Conservation (phyloP, 345 rosid genomes). For the Diplotaxis tenuifolia region DNA sequence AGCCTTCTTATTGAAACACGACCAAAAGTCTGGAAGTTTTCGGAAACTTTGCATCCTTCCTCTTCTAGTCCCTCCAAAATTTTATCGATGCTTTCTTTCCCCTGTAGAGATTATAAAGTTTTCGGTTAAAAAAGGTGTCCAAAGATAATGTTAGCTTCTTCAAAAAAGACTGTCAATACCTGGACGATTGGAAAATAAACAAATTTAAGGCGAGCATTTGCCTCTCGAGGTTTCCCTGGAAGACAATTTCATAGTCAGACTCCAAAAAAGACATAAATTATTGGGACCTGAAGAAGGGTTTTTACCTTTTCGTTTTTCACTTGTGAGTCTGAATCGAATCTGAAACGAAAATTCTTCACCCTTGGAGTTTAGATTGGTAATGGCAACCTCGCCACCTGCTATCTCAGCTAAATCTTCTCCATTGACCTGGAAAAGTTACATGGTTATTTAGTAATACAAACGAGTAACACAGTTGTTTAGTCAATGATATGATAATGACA, state of each 20-base stretch:
- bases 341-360: slow-evolving; percentile 54
- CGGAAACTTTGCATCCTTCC: slow-evolving; percentile 46
- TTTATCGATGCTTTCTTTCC: slow-evolving; percentile 59
- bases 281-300: not conserved
- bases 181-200: slow-evolving; percentile 62
- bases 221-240: slow-evolving; percentile 37
- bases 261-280: not conserved
- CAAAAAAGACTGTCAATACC: slow-evolving; percentile 39
- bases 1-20: slow-evolving; percentile 69
- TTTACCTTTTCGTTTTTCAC: slow-evolving; percentile 29
- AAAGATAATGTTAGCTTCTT: not conserved
- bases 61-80: slow-evolving; percentile 52
- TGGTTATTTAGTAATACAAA: not conserved
- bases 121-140: slow-evolving; percentile 6
- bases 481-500: slow-evolving; percentile 10
- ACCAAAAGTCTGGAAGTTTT: slow-evolving; percentile 48
- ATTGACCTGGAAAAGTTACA: slow-evolving; percentile 52
- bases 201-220: slow-evolving; percentile 70
- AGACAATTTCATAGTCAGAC: slow-evolving; percentile 16
- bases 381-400: slow-evolving; percentile 60
- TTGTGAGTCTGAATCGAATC: slow-evolving; percentile 40
- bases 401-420: slow-evolving; percentile 62
- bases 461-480: not conserved
- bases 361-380: slow-evolving; percentile 61
- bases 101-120: slow-evolving; percentile 42